phyloP scores from a whole-genome alignment of 176 grass and related monocot genomes.

The Musa troglodytarum region DNA sequence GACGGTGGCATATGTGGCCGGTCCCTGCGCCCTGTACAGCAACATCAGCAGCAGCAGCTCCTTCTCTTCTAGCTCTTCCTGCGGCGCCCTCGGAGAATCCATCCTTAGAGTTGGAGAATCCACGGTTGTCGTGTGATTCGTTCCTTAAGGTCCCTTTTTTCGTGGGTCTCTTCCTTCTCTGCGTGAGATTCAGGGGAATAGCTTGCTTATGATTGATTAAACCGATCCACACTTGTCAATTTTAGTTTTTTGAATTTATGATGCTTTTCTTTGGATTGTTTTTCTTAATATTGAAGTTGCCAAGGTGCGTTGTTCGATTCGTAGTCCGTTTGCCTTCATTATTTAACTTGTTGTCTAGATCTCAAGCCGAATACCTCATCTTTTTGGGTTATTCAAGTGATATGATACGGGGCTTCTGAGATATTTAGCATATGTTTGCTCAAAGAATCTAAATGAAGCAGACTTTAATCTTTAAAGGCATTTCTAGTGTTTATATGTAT shows the following conservation, averaged over 20 bases:
- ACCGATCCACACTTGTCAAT: too few species aligned
- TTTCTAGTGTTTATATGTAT: not conserved
- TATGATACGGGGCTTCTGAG: not conserved
- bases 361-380: not conserved
- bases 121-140: conserved; percentile 29
- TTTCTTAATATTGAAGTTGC: not conserved
- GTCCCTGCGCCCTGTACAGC: conserved; percentile 46
- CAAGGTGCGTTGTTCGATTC: not conserved
- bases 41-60: conserved; percentile 24
- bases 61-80: conserved; percentile 10
- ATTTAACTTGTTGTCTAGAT: not conserved
- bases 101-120: conserved; percentile 21
- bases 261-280: not conserved
- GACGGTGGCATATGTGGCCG: conserved; percentile 74
- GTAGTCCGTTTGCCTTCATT: not conserved
- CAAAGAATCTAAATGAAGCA: not conserved
- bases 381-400: not conserved
- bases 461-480: not conserved
- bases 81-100: not conserved
- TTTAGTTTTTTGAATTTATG: not conserved
- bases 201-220: not conserved
- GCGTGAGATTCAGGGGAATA: conserved; percentile 8
- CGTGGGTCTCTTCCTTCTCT: conserved; percentile 20
- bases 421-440: not conserved
- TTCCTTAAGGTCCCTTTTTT: conserved; percentile 67